Evolutionary conservation across 257 asterid genomes (phyloP).

Genomic region (Nicotiana tabacum): DNA sequence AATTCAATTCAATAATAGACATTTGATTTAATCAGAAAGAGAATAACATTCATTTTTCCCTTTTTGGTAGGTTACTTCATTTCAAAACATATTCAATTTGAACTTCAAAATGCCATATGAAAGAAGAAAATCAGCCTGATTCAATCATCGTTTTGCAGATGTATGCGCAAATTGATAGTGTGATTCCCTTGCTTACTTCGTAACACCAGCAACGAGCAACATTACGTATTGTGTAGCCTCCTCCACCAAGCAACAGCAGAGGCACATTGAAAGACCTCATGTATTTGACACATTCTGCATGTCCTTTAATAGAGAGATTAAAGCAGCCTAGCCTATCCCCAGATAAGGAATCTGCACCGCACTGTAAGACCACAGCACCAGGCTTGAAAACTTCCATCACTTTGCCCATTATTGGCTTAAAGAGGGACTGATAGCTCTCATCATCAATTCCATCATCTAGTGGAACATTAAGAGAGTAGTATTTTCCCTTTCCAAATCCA

Average conservation of each 20-base stretch:
- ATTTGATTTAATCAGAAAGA: neutral
- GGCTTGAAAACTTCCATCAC: conserved; percentile 42
- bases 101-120: neutral
- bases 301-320: conserved; percentile 38
- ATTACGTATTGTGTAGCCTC: conserved; percentile 41
- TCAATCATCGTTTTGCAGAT: neutral
- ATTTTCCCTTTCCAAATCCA: conserved; percentile 32
- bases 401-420: conserved; percentile 42
- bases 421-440: conserved; percentile 39
- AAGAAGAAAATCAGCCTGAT: neutral
- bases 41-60: neutral
- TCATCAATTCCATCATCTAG: conserved; percentile 42
- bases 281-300: conserved; percentile 37
- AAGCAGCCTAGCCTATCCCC: conserved; percentile 43
- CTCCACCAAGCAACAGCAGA: conserved; percentile 35
- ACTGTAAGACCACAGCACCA: conserved; percentile 39
- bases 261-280: conserved; percentile 44
- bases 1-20: neutral
- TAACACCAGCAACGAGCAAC: conserved; percentile 47
- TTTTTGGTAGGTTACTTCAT: neutral
- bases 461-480: conserved; percentile 40
- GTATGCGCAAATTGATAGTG: neutral
- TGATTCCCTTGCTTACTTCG: conserved; percentile 24
- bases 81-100: neutral
- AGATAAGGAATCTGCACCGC: conserved; percentile 42